Conservation (phyloP, 768 basidiomycete genomes). For the Psilocybe tampanensis region DNA sequence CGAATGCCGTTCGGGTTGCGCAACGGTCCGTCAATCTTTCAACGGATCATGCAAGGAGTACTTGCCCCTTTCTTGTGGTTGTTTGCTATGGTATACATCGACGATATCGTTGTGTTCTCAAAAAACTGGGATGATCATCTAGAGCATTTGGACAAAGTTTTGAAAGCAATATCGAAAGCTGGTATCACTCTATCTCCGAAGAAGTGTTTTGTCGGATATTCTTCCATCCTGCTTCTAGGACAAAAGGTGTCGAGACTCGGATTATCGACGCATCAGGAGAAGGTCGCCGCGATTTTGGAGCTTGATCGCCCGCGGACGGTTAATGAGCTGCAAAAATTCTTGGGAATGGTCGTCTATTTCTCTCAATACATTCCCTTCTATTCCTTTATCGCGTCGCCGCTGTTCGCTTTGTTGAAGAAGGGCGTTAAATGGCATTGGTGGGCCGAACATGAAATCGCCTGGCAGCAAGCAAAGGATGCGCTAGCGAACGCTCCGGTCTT, state of each 20-base stretch:
- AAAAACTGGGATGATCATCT: background rate
- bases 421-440: slow-evolving; percentile 22
- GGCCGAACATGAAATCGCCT: slow-evolving; percentile 27
- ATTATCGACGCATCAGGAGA: too few relatives aligned
- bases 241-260: too few relatives aligned
- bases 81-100: background rate
- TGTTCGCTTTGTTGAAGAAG: slow-evolving; percentile 19
- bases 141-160: too few relatives aligned
- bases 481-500: slow-evolving; percentile 30
- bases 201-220: too few relatives aligned
- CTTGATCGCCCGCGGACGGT: background rate
- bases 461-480: slow-evolving; percentile 26
- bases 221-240: too few relatives aligned
- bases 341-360: slow-evolving; percentile 41
- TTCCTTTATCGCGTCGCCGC: slow-evolving; percentile 23
- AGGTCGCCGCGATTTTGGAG: too few relatives aligned
- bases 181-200: too few relatives aligned
- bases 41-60: background rate
- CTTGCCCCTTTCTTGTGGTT: background rate
- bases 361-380: slow-evolving; percentile 38
- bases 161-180: too few relatives aligned
- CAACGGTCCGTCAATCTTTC: too few relatives aligned
- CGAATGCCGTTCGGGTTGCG: too few relatives aligned
- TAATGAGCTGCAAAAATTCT: slow-evolving; percentile 29
- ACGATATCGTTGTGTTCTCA: background rate